phyloP scores from a whole-genome alignment of 116 monocot species.

The Iris pallida region DNA sequence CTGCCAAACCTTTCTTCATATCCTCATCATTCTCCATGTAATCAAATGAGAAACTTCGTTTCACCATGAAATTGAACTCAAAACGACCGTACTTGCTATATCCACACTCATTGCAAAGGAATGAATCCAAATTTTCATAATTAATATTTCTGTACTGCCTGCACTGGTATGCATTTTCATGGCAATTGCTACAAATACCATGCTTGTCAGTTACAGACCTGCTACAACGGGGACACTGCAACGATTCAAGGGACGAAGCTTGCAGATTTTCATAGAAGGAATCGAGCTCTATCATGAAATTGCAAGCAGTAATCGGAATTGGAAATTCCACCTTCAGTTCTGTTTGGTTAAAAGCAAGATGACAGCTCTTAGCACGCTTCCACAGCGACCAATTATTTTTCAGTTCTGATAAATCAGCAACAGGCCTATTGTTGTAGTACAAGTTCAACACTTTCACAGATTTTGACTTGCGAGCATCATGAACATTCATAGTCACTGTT shows the following conservation, averaged over 20 bases:
- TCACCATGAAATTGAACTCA: constrained; percentile 99
- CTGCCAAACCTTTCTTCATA: constrained; percentile 91
- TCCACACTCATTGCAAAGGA: constrained; percentile 99
- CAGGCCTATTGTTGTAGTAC: constrained; percentile 93
- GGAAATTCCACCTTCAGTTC: constrained; percentile 97
- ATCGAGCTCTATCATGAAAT: constrained; percentile 99
- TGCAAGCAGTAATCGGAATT: constrained; percentile 98
- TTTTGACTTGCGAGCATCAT: constrained; percentile 97
- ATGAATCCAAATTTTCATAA: constrained; percentile 98
- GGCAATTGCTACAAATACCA: constrained; percentile 96
- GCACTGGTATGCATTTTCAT: constrained; percentile 99
- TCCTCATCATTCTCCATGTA: constrained; percentile 98
- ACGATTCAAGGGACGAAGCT: constrained; percentile 90
- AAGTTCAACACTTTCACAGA: constrained; percentile 92
- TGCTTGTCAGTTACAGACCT: constrained; percentile 96
- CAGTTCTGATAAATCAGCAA: constrained; percentile 82
- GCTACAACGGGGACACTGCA: constrained; percentile 98
- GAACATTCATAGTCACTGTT: constrained; percentile 92
- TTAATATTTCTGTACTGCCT: constrained; percentile 97
- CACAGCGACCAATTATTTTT: constrained; percentile 98
- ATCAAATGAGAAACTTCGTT: constrained; percentile 92
- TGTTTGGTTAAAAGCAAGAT: constrained; percentile 89
- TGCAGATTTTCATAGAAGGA: constrained; percentile 99
- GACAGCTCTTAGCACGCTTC: constrained; percentile 98
- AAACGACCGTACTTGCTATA: constrained; percentile 99